Base-by-base conservation (phyloP, 2,329 filamentous ascomycete species). In the Alternaria tenuissima region DNA sequence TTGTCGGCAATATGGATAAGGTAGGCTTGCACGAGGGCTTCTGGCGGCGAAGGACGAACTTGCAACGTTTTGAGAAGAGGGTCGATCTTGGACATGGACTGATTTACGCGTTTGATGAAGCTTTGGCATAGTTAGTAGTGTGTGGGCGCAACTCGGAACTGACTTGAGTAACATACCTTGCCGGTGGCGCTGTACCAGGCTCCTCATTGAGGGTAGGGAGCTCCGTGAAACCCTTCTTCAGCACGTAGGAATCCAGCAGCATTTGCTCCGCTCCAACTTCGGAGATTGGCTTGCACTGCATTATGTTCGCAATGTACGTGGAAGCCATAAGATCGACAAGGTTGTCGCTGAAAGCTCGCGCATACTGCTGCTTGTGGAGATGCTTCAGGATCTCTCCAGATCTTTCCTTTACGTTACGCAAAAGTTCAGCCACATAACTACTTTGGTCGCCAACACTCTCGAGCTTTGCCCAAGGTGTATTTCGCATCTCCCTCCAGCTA, bases 181-280 rank as follows among this genome's bases (percentile, higher is more conserved):
- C 78, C 20, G 85, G 84, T 7, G 80, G 86, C 81, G 86, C 88
- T 81, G 83, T 88, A 75, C 71, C 84, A 11, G 86, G 75, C 42
- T 88, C 84, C 20, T 85, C 75, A 30, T 82, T 88, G 71, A 84
- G 83, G 20, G 86, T 89, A 62, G 93, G 83, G 5, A 97, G 83
- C 56, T 87, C 88, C 52, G 89, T 88, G 61, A 96, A 89, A 1
- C 88, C 88, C 72, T 94, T 93, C 59, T 92, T 94, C 22, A 97
- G 83, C 8, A 92, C 91, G 73, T 98, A 98, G 65, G 94, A 94
- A 79, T 99, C 95, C 5, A 99, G 87, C 20, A 98, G 85, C 93
- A 99, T 97, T 88, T 97, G 95, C 78, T 99, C 94, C 11, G 95
- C 95, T 12, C 94, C 95, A 55, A 93, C 92, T 80, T 98, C 95